These are phyloP conservation scores for Epichloe festucae DNA, from an alignment of 2,329 filamentous ascomycete genomes.

Conservation along the genomic window DNA sequence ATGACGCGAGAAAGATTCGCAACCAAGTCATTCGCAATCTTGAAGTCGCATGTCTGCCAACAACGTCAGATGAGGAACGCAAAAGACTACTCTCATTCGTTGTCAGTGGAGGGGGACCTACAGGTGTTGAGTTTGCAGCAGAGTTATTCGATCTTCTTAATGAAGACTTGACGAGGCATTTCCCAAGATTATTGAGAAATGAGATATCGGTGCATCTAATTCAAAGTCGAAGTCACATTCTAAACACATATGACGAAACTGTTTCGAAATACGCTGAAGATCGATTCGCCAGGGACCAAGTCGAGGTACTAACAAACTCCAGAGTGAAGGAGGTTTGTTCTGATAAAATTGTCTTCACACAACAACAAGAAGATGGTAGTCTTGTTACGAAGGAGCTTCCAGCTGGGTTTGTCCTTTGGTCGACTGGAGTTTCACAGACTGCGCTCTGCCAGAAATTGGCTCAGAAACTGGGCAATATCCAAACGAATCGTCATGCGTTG, in stretches of 20 bases:
- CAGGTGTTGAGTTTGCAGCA: slow-evolving; percentile 93
- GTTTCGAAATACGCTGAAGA: slow-evolving; percentile 86
- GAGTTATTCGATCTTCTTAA: slow-evolving; percentile 94
- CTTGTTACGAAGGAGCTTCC: slow-evolving; percentile 83
- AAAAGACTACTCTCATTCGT: slow-evolving; percentile 85
- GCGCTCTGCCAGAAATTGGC: slow-evolving; percentile 67
- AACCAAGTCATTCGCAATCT: slow-evolving; percentile 83
- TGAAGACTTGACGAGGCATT: slow-evolving; percentile 74
- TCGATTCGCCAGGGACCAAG: slow-evolving; percentile 78
- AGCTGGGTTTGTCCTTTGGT: slow-evolving; percentile 95
- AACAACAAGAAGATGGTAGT: slow-evolving; percentile 61
- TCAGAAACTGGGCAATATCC: slow-evolving; percentile 57
- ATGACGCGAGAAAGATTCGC: slow-evolving; percentile 79
- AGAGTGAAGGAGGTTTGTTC: slow-evolving; percentile 77
- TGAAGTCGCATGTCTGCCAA: slow-evolving; percentile 84
- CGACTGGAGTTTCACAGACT: slow-evolving; percentile 83
- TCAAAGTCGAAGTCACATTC: slow-evolving; percentile 83
- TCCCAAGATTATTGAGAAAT: slow-evolving; percentile 83
- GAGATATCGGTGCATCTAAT: slow-evolving; percentile 97
- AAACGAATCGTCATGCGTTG: slow-evolving; percentile 81
- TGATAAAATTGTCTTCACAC: slow-evolving; percentile 81
- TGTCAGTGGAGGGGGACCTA: slow-evolving; percentile 93
- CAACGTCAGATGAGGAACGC: slow-evolving; percentile 77
- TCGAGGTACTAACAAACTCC: slow-evolving; percentile 85
- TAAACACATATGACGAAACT: slow-evolving; percentile 96